Conservation (phyloP, 2,329 filamentous ascomycete species). For the Stagonosporopsis rhizophila region DNA sequence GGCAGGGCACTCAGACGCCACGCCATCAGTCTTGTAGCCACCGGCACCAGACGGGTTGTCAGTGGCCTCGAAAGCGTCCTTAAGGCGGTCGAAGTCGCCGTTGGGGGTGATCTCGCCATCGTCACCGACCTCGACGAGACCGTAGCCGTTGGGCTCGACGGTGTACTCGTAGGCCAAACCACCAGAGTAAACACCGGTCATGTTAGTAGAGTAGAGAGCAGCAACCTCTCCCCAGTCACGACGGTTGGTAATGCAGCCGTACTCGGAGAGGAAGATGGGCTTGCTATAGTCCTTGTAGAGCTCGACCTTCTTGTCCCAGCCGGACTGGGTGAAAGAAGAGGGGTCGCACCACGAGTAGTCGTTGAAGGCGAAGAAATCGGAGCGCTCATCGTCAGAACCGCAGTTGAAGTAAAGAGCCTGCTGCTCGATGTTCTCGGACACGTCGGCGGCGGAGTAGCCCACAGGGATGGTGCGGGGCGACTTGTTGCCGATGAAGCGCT, state of each 20-base stretch:
- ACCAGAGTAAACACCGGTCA: constrained; percentile 91
- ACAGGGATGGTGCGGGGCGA: constrained; percentile 73
- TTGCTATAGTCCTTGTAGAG: constrained; percentile 47
- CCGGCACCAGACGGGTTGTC: constrained; percentile 63
- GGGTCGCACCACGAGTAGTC: constrained; percentile 77
- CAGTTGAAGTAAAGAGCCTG: constrained; percentile 95
- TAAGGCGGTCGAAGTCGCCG: constrained; percentile 67
- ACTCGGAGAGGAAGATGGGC: constrained; percentile 86
- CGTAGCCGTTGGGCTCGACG: constrained; percentile 69
- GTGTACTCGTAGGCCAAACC: constrained; percentile 97
- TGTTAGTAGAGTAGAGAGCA: constrained; percentile 79
- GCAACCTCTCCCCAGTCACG: constrained; percentile 82
- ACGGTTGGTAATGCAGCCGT: constrained; percentile 82
- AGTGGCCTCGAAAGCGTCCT: constrained; percentile 58
- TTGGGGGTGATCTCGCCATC: constrained; percentile 64
- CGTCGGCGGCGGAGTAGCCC: constrained; percentile 85
- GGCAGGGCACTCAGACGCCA: constrained; percentile 62
- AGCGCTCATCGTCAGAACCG: constrained; percentile 80
- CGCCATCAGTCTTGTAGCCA: constrained; percentile 62
- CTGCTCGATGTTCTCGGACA: constrained; percentile 82
- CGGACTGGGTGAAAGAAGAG: constrained; percentile 71
- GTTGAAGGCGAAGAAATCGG: constrained; percentile 89
- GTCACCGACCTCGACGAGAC: constrained; percentile 71
- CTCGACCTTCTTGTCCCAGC: constrained; percentile 69
- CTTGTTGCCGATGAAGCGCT: constrained; percentile 78